Conservation (phyloP, 2,329 filamentous ascomycete genomes). For the Blastomyces percursus region DNA sequence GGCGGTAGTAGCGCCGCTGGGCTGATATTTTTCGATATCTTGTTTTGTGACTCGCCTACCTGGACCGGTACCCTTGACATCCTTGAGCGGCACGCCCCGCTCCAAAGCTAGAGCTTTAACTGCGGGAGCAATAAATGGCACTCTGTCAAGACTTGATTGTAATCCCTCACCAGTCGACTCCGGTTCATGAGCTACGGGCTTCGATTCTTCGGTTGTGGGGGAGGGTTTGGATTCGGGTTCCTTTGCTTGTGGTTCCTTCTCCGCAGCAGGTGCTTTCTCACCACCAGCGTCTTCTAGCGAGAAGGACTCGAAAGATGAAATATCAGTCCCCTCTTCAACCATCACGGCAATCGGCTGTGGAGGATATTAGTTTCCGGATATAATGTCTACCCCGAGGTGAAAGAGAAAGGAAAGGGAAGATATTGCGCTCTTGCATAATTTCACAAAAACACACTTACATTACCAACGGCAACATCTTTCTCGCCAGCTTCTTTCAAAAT, state of each 20-base stretch:
- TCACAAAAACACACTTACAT: slow-evolving; percentile 51
- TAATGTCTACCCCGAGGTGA: neutral
- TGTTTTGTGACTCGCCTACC: slow-evolving; percentile 81
- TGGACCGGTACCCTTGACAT: slow-evolving; percentile 76
- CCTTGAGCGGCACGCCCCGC: slow-evolving; percentile 64
- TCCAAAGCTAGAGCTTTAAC: slow-evolving; percentile 77
- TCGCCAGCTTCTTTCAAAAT: slow-evolving; percentile 82
- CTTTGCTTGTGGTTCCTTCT: slow-evolving; percentile 48
- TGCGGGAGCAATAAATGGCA: slow-evolving; percentile 59
- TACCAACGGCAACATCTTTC: slow-evolving; percentile 90
- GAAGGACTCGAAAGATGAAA: slow-evolving; percentile 81
- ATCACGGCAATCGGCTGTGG: slow-evolving; percentile 84
- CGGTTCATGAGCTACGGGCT: slow-evolving; percentile 40
- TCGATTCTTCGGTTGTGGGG: slow-evolving; percentile 49
- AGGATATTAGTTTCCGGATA: slow-evolving; percentile 13
- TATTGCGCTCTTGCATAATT: neutral
- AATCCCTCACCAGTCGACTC: slow-evolving; percentile 64
- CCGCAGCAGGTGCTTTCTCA: slow-evolving; percentile 54
- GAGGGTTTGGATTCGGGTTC: slow-evolving; percentile 42
- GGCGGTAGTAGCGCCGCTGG: slow-evolving; percentile 43
- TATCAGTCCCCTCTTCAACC: slow-evolving; percentile 81
- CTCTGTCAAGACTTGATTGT: slow-evolving; percentile 72
- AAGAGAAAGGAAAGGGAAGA: neutral
- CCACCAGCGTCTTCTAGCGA: slow-evolving; percentile 82
- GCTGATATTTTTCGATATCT: slow-evolving; percentile 79